Base-by-base conservation (phyloP, 225 moss, liverwort and hornwort genomes). In the Anthoceros angustus region DNA sequence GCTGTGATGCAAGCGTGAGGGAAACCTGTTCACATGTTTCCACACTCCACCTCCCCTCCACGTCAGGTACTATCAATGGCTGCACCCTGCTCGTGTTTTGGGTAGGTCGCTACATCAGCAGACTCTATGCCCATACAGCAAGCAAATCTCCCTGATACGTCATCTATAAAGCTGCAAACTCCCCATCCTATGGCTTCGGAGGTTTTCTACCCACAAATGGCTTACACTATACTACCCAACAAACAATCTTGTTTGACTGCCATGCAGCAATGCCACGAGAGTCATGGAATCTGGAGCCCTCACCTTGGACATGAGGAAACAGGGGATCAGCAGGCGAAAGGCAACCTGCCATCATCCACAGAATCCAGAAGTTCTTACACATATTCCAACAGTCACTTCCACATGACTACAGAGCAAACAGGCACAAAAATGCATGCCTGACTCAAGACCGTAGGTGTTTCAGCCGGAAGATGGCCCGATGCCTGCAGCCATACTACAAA, bases 401-500 rank as follows among this genome's bases (percentile, higher is more conserved):
- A 32, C 32, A 32, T 32, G 2, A 32, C 32, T 32, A 32, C 32
- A 32, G 32, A 1, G 32, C 32, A 32, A 18, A 48, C 3, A 12
- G 46, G 46, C 18, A 7, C n/a, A 20, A 9, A 2, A 20, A 15
- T 7, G 23, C 55, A 23, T 20, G 23, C 55, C 55, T 88, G 92
- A 75, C 92, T 86, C 43, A 92, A 78, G 42, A 88, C 83, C 16
- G 85, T 83, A 21, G 92, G 88, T 42, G 92, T 92, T 69, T 88
- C 92, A 64, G 78, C 63, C 9, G 92, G 84, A 69, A 92, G 88
- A 61, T 88, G 86, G 69, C 88, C 92, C 69, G 88, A 86, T 69
- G 79, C 80, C 87, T 92, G 92, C 84, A 92, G 79, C 88, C 88
- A 92, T 64, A 92, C 86, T 66, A 92, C 86, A 79, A 92, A 80